Evolutionary conservation across 1,139 yeast species (phyloP).

Genomic region (Williopsis jadinii): DNA sequence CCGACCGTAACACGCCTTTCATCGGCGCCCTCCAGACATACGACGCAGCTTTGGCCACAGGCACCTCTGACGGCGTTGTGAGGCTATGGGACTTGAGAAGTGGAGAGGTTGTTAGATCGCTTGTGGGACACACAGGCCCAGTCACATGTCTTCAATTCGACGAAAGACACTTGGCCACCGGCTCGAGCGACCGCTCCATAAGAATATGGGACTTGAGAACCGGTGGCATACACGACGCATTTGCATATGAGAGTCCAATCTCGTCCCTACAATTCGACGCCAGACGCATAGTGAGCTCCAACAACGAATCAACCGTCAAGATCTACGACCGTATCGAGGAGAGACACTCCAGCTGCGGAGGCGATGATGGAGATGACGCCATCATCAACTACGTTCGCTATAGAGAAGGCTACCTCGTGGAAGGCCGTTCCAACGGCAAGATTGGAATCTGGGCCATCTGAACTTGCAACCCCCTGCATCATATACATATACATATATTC

Average conservation of each 20-base stretch:
- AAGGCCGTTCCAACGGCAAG: conserved; percentile 52
- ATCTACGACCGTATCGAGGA: conserved; percentile 49
- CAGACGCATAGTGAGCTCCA: conserved; percentile 44
- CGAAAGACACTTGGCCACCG: conserved; percentile 53
- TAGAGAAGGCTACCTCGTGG: conserved; percentile 56
- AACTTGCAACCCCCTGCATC: neutral
- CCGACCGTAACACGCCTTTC: conserved; percentile 28
- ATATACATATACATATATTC: too few species aligned
- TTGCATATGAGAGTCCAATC: conserved; percentile 48
- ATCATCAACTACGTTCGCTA: conserved; percentile 38
- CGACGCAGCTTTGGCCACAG: conserved; percentile 70
- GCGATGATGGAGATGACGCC: conserved; percentile 25
- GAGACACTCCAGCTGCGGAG: conserved; percentile 46
- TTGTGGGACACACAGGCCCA: conserved; percentile 67
- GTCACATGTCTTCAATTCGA: conserved; percentile 67
- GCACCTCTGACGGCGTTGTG: conserved; percentile 69
- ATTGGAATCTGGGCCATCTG: conserved; percentile 53
- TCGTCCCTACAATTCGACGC: conserved; percentile 48
- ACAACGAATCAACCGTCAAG: conserved; percentile 41
- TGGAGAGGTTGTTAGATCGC: conserved; percentile 58
- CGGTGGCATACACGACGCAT: conserved; percentile 54
- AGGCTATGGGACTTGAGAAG: conserved; percentile 70
- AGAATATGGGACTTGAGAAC: conserved; percentile 69
- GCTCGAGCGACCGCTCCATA: conserved; percentile 56
- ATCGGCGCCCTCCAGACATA: conserved; percentile 57